phyloP scores from a whole-genome alignment of 208 protist species.

The Crithidia bombi region DNA sequence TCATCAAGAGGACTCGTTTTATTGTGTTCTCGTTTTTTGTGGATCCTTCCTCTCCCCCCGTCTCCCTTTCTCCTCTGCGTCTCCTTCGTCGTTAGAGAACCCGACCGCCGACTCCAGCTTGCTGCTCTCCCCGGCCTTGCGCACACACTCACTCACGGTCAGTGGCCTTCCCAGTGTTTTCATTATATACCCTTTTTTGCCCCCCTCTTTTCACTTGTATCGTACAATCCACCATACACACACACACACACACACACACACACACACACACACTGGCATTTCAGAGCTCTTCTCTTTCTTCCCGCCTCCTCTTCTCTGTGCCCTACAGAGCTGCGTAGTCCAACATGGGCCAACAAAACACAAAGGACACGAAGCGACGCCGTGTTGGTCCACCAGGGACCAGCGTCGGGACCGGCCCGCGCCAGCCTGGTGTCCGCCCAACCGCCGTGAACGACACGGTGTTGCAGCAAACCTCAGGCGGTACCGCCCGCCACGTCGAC shows the following conservation, averaged over 20 bases:
- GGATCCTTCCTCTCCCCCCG: no score
- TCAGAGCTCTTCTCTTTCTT: conserved; percentile 4
- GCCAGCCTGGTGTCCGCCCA: conserved; percentile 37
- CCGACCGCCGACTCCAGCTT: no score
- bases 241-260: no score
- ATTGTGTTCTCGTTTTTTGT: no score
- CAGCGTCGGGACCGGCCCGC: conserved; percentile 5
- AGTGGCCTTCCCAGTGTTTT: no score
- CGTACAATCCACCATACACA: no score
- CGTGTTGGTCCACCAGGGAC: conserved; percentile 10
- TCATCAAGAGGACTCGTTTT: no score
- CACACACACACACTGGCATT: not conserved
- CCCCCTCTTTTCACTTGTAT: not conserved
- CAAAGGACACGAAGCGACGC: conserved; percentile 58
- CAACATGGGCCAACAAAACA: conserved; percentile 72
- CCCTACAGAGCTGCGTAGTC: not conserved
- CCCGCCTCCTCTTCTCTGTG: conserved; percentile 20
- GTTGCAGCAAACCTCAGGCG: conserved; percentile 31
- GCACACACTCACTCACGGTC: no score
- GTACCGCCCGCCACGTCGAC: conserved; percentile 29
- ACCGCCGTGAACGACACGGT: conserved; percentile 49
- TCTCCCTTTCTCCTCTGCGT: no score
- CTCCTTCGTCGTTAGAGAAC: no score
- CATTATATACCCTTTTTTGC: no score
- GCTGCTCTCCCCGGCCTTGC: no score